A percentile compares a stretch with the other conserved stretches of the same genome.
phyloP scores from a whole-genome alignment of 2,329 filamentous ascomycete species.

The Zymoseptoria passerinii region DNA sequence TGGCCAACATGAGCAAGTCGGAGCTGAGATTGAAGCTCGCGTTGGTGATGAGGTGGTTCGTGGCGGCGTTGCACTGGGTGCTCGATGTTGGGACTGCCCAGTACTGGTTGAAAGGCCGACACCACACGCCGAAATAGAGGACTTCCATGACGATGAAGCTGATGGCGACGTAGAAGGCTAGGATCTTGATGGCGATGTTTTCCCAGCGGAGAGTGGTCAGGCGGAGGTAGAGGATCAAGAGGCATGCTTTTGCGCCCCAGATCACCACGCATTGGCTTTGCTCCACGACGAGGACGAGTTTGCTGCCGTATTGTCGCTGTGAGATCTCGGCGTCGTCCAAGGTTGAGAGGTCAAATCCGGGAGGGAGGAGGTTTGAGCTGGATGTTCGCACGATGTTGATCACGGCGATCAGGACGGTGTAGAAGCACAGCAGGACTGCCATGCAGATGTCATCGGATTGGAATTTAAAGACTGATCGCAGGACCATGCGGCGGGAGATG shows the following conservation, averaged over 20 bases:
- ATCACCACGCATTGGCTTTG: conserved; percentile 31
- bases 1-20: conserved; percentile 37
- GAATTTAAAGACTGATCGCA: conserved; percentile 42
- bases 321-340: conserved; percentile 24
- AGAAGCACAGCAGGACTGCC: conserved; percentile 42
- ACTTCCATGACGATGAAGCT: conserved; percentile 34
- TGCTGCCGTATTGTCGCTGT: conserved; percentile 28
- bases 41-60: conserved; percentile 32
- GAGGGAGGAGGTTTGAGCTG: conserved; percentile 38
- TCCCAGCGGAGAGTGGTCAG: conserved; percentile 30
- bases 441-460: conserved; percentile 52
- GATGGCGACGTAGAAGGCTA: conserved; percentile 29
- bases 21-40: conserved; percentile 39
- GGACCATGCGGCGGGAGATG: conserved; percentile 37
- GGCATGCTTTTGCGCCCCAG: conserved; percentile 33
- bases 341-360: conserved; percentile 37
- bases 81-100: conserved; percentile 28
- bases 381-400: conserved; percentile 37
- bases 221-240: conserved; percentile 33
- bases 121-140: conserved; percentile 35
- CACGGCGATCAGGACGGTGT: conserved; percentile 44
- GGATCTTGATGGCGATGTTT: conserved; percentile 28
- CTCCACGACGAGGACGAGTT: conserved; percentile 34
- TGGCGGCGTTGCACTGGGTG: conserved; percentile 35
- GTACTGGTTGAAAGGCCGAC: conserved; percentile 31